Conservation (phyloP, 2,329 filamentous ascomycete genomes). For the Dactylellina sp. region DNA sequence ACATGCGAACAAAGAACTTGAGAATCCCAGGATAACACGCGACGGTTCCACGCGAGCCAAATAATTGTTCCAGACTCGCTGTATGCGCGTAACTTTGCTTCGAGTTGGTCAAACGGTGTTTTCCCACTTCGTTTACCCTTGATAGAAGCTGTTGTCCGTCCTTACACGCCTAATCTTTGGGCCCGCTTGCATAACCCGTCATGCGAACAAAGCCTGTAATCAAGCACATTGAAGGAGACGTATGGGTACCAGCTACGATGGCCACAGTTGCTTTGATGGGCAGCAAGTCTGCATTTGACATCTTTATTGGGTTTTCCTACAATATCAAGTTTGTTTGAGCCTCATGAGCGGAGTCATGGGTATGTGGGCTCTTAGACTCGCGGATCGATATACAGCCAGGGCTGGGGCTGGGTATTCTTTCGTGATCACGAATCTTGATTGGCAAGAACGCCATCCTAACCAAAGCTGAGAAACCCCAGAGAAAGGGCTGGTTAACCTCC, state of each 20-base stretch:
- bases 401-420: conserved; percentile 12
- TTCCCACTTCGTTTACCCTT: no score
- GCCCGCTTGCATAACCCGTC: neutral
- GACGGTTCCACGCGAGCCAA: no score
- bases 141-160: no score
- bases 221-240: conserved; percentile 13
- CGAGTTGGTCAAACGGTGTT: no score
- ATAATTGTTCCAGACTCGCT: no score
- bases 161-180: neutral
- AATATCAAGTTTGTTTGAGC: conserved; percentile 23
- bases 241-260: conserved; percentile 2
- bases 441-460: conserved; percentile 11
- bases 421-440: conserved; percentile 12
- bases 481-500: conserved; percentile 4
- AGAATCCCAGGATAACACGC: no score
- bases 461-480: conserved; percentile 15
- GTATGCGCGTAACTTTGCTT: no score
- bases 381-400: conserved; percentile 5
- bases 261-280: conserved; percentile 1
- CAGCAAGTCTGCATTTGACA: conserved; percentile 11
- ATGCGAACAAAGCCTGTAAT: conserved; percentile 9
- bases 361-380: conserved; percentile 10
- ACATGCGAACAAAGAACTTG: no score
- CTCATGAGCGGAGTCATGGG: conserved; percentile 16
- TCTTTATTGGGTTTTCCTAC: conserved; percentile 4